Conservation (phyloP, 352 stramenopile species). For the Phytophthora gonapodyides region DNA sequence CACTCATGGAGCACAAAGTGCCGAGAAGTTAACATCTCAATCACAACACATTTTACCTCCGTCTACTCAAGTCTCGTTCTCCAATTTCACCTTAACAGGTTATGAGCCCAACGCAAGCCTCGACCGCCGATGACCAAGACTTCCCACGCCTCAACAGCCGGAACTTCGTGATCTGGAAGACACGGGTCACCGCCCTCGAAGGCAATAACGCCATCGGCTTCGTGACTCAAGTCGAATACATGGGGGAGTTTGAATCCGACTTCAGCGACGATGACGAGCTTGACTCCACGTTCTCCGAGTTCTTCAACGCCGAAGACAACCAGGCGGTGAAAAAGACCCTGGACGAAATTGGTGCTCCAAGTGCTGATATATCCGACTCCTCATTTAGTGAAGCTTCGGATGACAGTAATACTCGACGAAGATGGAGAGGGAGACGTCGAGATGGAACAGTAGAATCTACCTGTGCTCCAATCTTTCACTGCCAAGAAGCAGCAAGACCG, state of each 20-base stretch:
- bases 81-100: not conserved
- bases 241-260: not conserved
- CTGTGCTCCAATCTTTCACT: no score
- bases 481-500: no score
- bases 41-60: no score
- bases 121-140: not conserved
- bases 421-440: no score
- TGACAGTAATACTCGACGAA: no score
- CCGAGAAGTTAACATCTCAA: no score
- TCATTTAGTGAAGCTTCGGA: not conserved
- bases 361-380: not conserved
- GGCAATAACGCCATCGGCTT: not conserved
- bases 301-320: not conserved
- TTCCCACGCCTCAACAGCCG: not conserved
- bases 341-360: not conserved
- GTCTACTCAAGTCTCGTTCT: no score
- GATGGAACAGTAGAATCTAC: no score
- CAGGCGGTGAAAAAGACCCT: not conserved
- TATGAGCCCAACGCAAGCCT: conserved; percentile 2
- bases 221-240: not conserved
- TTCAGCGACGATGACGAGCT: conserved; percentile 2
- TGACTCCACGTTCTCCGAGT: not conserved
- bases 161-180: not conserved
- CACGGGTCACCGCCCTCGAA: not conserved
- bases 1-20: no score